Base-by-base conservation (phyloP, 257 asterid genomes). In the Verbascum thapsus region DNA sequence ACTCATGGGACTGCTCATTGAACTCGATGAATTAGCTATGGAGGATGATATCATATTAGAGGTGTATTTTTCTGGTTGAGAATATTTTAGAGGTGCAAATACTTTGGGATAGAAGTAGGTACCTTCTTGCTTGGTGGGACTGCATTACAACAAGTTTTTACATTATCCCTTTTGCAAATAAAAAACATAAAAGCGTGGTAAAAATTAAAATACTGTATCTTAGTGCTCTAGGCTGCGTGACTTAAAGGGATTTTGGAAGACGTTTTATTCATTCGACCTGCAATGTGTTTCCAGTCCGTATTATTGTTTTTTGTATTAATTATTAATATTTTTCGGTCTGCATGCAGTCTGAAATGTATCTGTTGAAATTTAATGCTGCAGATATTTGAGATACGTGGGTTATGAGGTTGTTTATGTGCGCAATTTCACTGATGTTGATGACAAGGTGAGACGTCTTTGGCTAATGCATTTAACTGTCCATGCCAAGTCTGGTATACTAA, bases 381-480 rank as follows among this genome's bases (percentile, higher is more conserved):
- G 98, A 76, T 88, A 77, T 72, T 80, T 91, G 63, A 83, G 63
- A 70, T 73, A 79, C 72, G 32, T 91, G 83, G 95, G 94, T 37
- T 88, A 85, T 64, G 95, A 88, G 44, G 98, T 91, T 64, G 73
- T 75, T 58, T 91, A 88, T 78, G 95, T 88, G n/a, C 89, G 94
- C 68, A 91, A 91, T 76, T 91, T 85, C 80, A 91, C 96, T 6
- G 94, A 91, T 68, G 91, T 88, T 19, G 98, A 91, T 75, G 95
- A 91, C 79, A 91, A 91, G 98, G 96, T 83, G 68, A 85, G 85
- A 71, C 49, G 41, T 56, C 67, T 23, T 54, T 19, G 40, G 8
- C 16, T 16, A 8, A 15, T 42, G 43, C 42, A 0, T 16, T 13
- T 26, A 49, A n/a, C 11, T 8, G 32, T 51, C 11, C 18, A 10